Evolutionary conservation across 164 flowering plant species (phyloP), one percentile per base, ranked within the genome.

Genomic region (Nymphaea colorata): DNA sequence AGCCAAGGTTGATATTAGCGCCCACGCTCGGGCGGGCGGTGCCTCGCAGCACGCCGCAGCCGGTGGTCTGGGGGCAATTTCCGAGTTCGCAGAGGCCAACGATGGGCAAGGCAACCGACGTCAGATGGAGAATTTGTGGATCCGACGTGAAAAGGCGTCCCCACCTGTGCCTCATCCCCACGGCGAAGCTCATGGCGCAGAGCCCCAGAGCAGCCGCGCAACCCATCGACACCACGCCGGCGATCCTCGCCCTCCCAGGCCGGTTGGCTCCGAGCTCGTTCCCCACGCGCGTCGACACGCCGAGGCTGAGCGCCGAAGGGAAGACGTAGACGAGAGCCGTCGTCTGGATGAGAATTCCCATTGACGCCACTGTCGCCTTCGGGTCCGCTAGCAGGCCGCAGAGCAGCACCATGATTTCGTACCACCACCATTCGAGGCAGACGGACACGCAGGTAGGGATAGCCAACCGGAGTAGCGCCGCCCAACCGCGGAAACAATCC

Each of bases 381-480:
- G 77, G 77, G 68, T 74, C 68, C 18, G 44, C 66, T 42, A 74
- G 77, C n/a, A 74, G 64, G 2, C 77, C 77, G 64, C 77, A 74
- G 12, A 74, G 43, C 36, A 74, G 59, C 18, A 74, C 71, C 77
- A 74, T 74, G 59, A 74, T 36, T n/a, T 74, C 77, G 43, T 74
- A 78, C 77, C 80, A 77, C 80, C 80, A 78, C 78, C 78, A 78
- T 59, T 78, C 80, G 1, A 78, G 69, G 62, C 80, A 78, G 18
- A 78, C 78, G 5, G 78, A 78, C 42, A 75, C 43, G 71, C 80
- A 78, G 25, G 76, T 75, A 36, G 80, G 78, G 41, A 78, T 64
- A 4, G 78, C 76, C 10, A 74, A 74, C n/a, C 68, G 12, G 5
- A 74, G 64, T 53, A 74, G 25, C 15, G 68, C 59, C 53, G 69